Evolutionary conservation across 352 stramenopile species (phyloP).

Genomic region (Phytophthora litchii): DNA sequence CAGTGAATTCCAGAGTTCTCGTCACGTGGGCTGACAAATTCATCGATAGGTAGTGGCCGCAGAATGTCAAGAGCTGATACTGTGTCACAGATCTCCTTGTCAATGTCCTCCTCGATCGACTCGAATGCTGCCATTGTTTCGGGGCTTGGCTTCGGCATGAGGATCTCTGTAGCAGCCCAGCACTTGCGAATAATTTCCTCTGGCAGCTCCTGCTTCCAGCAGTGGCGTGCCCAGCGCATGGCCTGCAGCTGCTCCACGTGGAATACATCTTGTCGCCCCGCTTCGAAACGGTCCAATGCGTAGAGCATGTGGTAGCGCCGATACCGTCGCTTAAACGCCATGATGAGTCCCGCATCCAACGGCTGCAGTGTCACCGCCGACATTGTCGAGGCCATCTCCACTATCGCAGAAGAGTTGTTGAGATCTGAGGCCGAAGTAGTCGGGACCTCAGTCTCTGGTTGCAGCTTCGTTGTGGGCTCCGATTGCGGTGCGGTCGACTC

Average conservation of each 20-base stretch:
- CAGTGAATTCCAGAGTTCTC: slow-evolving; percentile 55
- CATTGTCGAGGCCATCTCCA: slow-evolving; percentile 19
- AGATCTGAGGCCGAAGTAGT: slow-evolving; percentile 8
- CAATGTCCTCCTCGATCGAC: slow-evolving; percentile 46
- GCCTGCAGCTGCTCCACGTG: slow-evolving; percentile 53
- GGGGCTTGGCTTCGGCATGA: slow-evolving; percentile 21
- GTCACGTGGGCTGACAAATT: slow-evolving; percentile 53
- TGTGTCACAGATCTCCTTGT: slow-evolving; percentile 56
- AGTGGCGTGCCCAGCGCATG: slow-evolving; percentile 58
- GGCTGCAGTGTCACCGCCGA: slow-evolving; percentile 37
- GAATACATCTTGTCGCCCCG: slow-evolving; percentile 52
- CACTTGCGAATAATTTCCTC: slow-evolving; percentile 47
- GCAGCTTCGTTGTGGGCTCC: slow-evolving; percentile 14
- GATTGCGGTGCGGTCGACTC: slow-evolving; percentile 4
- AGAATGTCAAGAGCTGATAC: slow-evolving; percentile 45
- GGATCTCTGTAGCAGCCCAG: slow-evolving; percentile 43
- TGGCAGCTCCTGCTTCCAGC: slow-evolving; percentile 48
- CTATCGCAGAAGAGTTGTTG: slow-evolving; percentile 14
- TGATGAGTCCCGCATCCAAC: slow-evolving; percentile 49
- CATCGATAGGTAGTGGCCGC: slow-evolving; percentile 51
- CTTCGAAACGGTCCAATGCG: slow-evolving; percentile 57
- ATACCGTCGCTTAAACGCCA: slow-evolving; percentile 60
- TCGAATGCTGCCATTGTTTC: slow-evolving; percentile 39
- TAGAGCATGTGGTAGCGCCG: slow-evolving; percentile 60
- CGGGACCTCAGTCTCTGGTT: slow-evolving; percentile 11